These are phyloP conservation scores for Oenanthe sinensis DNA, from an alignment of 129 eudicot genomes.

Conservation along the genomic window DNA sequence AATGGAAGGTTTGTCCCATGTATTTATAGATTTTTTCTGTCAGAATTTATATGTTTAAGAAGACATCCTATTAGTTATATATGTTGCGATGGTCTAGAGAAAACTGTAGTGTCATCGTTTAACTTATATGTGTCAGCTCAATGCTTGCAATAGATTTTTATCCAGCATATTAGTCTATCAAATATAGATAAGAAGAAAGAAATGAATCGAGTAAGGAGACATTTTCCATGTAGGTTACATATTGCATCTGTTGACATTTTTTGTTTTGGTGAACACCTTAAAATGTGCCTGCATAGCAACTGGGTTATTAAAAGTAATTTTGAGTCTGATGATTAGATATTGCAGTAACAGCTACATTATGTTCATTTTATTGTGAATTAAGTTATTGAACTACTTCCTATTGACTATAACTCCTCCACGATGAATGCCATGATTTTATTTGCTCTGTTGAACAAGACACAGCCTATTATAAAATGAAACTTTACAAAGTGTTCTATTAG, in stretches of 20 bases:
- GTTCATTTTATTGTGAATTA: neutral
- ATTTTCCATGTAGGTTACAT: neutral
- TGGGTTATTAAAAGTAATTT: neutral
- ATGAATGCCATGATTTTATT: neutral
- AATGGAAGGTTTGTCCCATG: constrained; percentile 61
- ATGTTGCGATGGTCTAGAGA: neutral
- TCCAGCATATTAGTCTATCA: neutral
- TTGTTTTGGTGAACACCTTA: neutral
- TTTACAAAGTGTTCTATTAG: no score
- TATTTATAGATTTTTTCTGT: neutral
- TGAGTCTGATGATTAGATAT: neutral
- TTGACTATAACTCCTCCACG: neutral
- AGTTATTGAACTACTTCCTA: neutral
- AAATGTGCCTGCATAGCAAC: neutral
- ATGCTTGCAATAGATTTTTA: neutral
- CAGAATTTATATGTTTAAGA: neutral
- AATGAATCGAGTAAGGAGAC: neutral
- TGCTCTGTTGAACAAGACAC: neutral
- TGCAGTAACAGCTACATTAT: neutral
- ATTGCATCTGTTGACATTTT: neutral
- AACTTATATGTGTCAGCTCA: neutral
- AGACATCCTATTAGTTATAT: neutral
- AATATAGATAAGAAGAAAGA: neutral
- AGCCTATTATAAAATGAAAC: neutral
- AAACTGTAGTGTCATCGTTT: neutral